Conservation (phyloP, 305 asterid species). For the Ajuga reptans region DNA sequence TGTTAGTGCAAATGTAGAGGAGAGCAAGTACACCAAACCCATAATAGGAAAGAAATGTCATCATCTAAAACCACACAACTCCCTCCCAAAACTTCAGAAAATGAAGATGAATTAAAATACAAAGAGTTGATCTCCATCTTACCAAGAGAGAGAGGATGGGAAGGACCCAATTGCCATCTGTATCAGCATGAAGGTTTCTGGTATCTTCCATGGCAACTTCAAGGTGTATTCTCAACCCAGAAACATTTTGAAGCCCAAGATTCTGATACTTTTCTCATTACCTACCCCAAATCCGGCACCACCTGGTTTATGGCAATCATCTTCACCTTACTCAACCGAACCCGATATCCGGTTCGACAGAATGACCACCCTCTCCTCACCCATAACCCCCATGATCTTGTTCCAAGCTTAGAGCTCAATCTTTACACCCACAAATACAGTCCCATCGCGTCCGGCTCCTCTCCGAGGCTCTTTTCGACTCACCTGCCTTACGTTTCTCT, state of each 20-base stretch:
- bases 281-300: conserved; percentile 47
- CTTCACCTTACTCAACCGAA: conserved; percentile 33
- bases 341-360: background rate
- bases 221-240: conserved; percentile 23
- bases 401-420: conserved; percentile 36
- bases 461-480: conserved; percentile 31
- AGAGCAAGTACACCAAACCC: no score
- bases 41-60: no score
- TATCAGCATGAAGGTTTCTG: conserved; percentile 39
- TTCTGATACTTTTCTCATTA: conserved; percentile 30
- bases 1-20: no score
- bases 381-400: conserved; percentile 40
- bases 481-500: conserved; percentile 32
- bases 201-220: conserved; percentile 23
- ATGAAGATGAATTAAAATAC: conserved; percentile 27
- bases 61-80: no score
- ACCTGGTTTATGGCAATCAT: conserved; percentile 40
- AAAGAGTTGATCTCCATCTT: conserved; percentile 21
- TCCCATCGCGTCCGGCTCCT: conserved; percentile 11
- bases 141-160: conserved; percentile 31
- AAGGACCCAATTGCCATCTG: background rate
- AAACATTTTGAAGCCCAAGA: conserved; percentile 21
- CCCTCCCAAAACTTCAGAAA: conserved; percentile 16
- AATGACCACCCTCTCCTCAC: conserved; percentile 15
- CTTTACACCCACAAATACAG: conserved; percentile 26